Percentiles rank a stretch among this genome's conserved stretches.
Evolutionary conservation across 2,329 filamentous ascomycete species (phyloP).

Genomic region (Cytospora chrysosperma): DNA sequence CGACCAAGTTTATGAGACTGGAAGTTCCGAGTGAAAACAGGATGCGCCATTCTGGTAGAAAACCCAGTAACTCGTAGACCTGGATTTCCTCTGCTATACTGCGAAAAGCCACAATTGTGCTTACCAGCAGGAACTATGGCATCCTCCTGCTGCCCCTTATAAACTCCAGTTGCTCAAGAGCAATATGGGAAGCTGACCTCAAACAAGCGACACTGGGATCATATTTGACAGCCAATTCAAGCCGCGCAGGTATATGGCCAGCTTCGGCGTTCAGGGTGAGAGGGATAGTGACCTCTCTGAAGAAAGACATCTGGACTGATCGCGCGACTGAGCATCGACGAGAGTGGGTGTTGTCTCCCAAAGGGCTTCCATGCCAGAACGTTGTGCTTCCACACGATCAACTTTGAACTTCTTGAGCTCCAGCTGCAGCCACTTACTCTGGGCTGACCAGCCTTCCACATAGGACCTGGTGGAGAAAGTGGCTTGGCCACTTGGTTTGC

Average conservation of each 20-base stretch:
- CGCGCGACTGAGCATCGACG: not conserved
- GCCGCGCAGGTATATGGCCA: not conserved
- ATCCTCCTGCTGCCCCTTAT: not conserved
- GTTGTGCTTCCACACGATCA: not conserved
- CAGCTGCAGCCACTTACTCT: not conserved
- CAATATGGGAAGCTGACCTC: not conserved
- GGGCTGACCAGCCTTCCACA: not conserved
- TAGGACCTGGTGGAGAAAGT: not conserved
- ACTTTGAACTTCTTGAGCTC: not conserved
- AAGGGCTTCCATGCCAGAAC: not conserved
- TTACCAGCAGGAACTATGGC: not conserved
- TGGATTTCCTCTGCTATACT: not conserved
- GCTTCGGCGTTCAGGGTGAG: not conserved
- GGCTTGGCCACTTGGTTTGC: not conserved
- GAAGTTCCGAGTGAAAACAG: not conserved
- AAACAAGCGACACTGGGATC: not conserved
- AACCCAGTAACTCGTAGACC: not conserved
- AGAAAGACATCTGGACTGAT: too few relatives aligned
- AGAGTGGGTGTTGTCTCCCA: not conserved
- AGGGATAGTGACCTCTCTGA: not conserved
- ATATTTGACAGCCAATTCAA: not conserved
- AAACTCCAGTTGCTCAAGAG: not conserved
- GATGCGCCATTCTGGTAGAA: not conserved
- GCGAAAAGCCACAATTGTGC: not conserved
- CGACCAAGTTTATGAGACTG: not conserved